A percentile compares a stretch with the other conserved stretches of the same genome.
Conservation (phyloP, 83 land plant genomes). For the Thuja plicata region DNA sequence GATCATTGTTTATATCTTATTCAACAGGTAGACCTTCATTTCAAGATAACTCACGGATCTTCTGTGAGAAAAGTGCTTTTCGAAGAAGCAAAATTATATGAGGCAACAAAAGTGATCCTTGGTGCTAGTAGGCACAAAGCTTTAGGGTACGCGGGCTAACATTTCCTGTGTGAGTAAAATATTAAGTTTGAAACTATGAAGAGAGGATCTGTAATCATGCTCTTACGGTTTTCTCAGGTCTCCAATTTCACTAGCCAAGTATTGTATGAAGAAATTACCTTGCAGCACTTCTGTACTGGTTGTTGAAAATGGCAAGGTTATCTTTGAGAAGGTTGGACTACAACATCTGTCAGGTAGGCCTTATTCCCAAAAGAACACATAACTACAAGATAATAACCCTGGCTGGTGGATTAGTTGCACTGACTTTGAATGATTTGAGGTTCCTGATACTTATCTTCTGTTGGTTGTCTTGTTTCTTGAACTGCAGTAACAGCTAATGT, state of each 20-base stretch:
- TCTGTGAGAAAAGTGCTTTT: conserved; percentile 46
- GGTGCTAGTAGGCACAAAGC: conserved; percentile 34
- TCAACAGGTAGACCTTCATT: conserved; percentile 65
- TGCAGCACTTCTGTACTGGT: conserved; percentile 58
- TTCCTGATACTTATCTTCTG: not conserved
- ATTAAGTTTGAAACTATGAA: not conserved
- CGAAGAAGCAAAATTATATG: conserved; percentile 39
- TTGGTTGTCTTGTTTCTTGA: conserved; percentile 11
- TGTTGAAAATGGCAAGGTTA: conserved; percentile 72
- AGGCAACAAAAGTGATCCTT: conserved; percentile 36
- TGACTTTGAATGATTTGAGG: not conserved
- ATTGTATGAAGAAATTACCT: conserved; percentile 74
- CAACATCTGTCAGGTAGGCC: conserved; percentile 8
- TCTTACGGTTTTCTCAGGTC: conserved; percentile 25
- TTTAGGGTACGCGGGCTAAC: conserved; percentile 28
- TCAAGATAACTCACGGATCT: conserved; percentile 60
- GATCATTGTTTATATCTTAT: not conserved
- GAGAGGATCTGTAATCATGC: not conserved
- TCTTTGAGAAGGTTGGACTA: conserved; percentile 43
- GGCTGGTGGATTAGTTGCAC: not conserved
- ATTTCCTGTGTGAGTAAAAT: not conserved
- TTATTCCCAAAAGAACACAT: not conserved
- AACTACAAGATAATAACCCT: not conserved
- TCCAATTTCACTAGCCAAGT: conserved; percentile 70
- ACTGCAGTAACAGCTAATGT: not conserved